Conservation (phyloP, 192 early-diverging fungal species). For the Coemansia sp. region DNA sequence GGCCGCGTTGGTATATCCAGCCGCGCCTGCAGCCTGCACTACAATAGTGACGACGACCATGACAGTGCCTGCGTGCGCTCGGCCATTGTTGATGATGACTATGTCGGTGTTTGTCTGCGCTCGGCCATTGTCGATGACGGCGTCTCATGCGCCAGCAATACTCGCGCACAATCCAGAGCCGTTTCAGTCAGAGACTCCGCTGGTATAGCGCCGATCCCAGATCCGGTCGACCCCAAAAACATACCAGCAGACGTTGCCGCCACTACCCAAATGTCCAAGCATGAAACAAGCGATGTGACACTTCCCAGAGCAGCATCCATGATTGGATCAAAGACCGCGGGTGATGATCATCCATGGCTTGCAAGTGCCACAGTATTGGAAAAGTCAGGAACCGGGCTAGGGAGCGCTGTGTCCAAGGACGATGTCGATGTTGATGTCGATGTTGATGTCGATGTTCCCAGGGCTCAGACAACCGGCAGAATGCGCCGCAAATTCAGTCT, state of each 20-base stretch:
- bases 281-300: conserved; percentile 7
- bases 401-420: neutral
- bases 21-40: neutral
- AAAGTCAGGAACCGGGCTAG: neutral
- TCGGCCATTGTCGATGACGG: neutral
- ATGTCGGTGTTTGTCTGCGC: neutral
- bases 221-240: neutral
- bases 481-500: conserved; percentile 24
- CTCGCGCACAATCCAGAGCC: conserved; percentile 2
- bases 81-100: neutral
- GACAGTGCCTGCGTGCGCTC: neutral
- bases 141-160: conserved; percentile 4
- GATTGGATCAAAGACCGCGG: neutral
- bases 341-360: neutral
- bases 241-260: neutral
- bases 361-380: neutral
- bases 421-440: neutral
- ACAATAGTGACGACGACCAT: conserved; percentile 8
- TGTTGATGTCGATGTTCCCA: neutral
- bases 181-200: neutral
- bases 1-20: neutral
- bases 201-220: neutral
- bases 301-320: neutral
- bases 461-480: neutral
- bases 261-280: neutral